A percentile compares a stretch with the other conserved stretches of the same genome.
Conservation (phyloP, 106 monocot species). For the Agapanthus africanus region DNA sequence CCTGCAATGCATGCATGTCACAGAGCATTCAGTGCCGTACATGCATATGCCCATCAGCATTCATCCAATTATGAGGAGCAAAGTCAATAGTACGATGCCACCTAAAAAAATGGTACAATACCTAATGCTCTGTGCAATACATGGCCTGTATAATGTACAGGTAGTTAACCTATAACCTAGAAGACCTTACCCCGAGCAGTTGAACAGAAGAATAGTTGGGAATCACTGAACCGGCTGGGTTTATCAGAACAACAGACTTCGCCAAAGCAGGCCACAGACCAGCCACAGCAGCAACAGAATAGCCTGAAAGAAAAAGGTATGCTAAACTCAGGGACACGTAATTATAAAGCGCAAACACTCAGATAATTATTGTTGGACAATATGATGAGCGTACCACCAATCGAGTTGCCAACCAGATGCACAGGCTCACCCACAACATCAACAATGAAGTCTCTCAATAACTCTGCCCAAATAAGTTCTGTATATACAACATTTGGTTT, state of each 20-base stretch:
- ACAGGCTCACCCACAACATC: constrained; percentile 81
- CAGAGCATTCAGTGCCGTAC: too few relatives aligned
- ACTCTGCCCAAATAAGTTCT: constrained; percentile 82
- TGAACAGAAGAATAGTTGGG: constrained; percentile 40
- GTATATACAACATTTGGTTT: constrained; percentile 80
- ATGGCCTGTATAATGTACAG: too few relatives aligned
- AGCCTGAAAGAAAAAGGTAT: constrained; percentile 55
- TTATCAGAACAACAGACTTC: constrained; percentile 69
- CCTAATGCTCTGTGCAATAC: too few relatives aligned
- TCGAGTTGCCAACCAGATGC: constrained; percentile 93
- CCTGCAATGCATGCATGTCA: too few relatives aligned
- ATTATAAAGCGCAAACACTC: neutral
- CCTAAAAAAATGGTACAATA: too few relatives aligned
- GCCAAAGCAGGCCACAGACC: constrained; percentile 73
- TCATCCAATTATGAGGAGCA: too few relatives aligned
- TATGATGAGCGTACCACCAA: constrained; percentile 66
- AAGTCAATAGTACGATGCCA: too few relatives aligned
- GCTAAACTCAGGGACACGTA: too few relatives aligned
- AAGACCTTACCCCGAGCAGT: constrained; percentile 54
- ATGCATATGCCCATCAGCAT: too few relatives aligned
- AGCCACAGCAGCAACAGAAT: constrained; percentile 54
- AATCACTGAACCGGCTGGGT: constrained; percentile 75
- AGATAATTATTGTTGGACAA: too few relatives aligned
- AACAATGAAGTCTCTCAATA: constrained; percentile 89
- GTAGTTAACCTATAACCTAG: too few relatives aligned